These are phyloP conservation scores for Sphaerulina musiva DNA, from an alignment of 2,329 filamentous ascomycete species.

Conservation along the genomic window DNA sequence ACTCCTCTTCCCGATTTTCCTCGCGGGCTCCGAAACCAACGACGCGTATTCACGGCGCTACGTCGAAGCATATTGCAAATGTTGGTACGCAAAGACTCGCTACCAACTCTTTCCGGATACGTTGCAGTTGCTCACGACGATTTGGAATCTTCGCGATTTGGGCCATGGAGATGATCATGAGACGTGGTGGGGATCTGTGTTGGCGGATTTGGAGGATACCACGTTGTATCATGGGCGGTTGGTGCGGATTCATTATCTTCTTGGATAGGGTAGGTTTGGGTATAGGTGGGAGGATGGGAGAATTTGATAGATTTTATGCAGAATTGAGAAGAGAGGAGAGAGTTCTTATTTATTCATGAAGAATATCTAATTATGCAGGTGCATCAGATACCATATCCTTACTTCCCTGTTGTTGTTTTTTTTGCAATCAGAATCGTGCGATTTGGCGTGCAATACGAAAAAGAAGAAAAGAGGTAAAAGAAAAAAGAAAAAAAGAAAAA, in stretches of 20 bases:
- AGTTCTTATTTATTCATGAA: no score
- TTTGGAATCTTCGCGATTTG: constrained; percentile 1
- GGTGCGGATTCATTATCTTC: constrained; percentile 1
- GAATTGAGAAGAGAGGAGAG: no score
- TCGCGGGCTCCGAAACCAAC: constrained; percentile 2
- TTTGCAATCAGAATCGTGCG: not conserved
- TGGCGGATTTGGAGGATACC: not conserved
- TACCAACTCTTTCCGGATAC: constrained; percentile 8
- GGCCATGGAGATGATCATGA: not conserved
- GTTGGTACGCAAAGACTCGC: constrained; percentile 4
- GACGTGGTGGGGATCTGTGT: constrained; percentile 7
- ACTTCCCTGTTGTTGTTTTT: not conserved
- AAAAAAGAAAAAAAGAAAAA: no score
- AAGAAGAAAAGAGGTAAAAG: no score
- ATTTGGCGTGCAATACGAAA: no score
- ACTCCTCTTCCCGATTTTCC: constrained; percentile 2
- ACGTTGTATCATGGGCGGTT: constrained; percentile 1
- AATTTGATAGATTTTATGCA: no score
- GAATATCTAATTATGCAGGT: not conserved
- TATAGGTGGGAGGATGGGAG: no score
- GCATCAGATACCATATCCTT: constrained; percentile 2
- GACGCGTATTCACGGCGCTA: constrained; percentile 1
- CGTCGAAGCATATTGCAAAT: constrained; percentile 1
- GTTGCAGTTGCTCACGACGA: not conserved
- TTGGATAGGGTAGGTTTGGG: no score